Percentiles rank a stretch among this genome's conserved stretches.
Conservation (phyloP, 495 filamentous ascomycete species). For the Neurospora sp. region DNA sequence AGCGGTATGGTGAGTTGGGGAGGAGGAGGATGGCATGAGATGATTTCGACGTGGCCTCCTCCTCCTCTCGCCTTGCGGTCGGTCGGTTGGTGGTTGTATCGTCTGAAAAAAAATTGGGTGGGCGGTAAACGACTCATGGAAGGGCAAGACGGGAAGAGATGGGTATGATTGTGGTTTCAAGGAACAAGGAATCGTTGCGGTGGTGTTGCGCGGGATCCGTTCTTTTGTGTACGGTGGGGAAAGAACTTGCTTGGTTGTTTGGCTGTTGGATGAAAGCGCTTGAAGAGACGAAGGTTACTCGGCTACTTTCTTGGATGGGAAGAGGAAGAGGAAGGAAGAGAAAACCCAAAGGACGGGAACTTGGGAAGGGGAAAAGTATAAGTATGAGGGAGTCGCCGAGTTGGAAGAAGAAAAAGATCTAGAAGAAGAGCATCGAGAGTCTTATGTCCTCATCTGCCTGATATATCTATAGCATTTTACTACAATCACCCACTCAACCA, state of each 20-base stretch:
- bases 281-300: neutral
- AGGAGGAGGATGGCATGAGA: neutral
- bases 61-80: too few relatives aligned
- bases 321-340: neutral
- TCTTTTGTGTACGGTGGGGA: neutral
- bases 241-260: neutral
- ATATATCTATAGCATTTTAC: neutral
- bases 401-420: neutral
- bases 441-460: neutral
- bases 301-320: neutral
- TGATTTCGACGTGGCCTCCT: neutral
- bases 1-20: neutral
- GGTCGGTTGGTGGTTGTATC: neutral
- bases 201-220: neutral
- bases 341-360: neutral
- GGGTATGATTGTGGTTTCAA: neutral
- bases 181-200: neutral
- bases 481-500: neutral
- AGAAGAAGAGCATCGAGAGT: neutral
- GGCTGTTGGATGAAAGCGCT: neutral
- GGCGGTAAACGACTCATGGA: neutral
- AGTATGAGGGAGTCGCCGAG: neutral
- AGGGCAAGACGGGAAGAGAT: neutral
- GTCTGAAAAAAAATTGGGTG: neutral
- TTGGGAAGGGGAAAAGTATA: neutral